phyloP scores from a whole-genome alignment of 2,329 filamentous ascomycete genomes.

The Fusarium cicatricum region DNA sequence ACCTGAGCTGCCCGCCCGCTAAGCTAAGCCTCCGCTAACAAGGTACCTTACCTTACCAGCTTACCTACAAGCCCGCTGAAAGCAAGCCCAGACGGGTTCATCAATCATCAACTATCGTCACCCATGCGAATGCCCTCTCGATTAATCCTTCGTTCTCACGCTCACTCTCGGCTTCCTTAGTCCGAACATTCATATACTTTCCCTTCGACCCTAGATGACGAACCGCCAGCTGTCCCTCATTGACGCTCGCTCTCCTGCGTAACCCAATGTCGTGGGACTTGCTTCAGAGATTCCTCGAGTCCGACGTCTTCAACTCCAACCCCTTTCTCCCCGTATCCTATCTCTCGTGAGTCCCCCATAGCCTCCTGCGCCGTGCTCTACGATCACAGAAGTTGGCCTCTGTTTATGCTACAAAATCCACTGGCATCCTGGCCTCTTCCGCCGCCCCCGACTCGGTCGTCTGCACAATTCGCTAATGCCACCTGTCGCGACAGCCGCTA shows the following conservation, averaged over 20 bases:
- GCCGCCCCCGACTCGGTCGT: slow-evolving; percentile 23
- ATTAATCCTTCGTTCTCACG: slow-evolving; percentile 13
- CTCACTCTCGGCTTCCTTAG: slow-evolving; percentile 3
- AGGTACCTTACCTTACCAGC: no score
- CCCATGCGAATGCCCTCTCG: slow-evolving; percentile 27
- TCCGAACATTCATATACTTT: slow-evolving; percentile 13
- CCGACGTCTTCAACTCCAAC: slow-evolving; percentile 92
- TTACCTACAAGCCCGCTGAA: slow-evolving; percentile 23
- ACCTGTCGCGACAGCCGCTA: slow-evolving; percentile 69
- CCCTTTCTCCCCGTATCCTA: slow-evolving; percentile 89
- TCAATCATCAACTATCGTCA: slow-evolving; percentile 18
- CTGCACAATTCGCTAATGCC: slow-evolving; percentile 37
- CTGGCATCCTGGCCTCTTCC: slow-evolving; percentile 10
- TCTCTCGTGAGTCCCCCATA: slow-evolving; percentile 72
- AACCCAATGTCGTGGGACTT: slow-evolving; percentile 81
- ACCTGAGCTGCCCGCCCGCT: slow-evolving; percentile 9
- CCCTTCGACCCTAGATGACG: slow-evolving; percentile 49
- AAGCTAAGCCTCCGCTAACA: slow-evolving; percentile 25
- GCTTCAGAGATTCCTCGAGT: slow-evolving; percentile 90
- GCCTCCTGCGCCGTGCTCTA: neutral
- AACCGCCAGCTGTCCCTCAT: slow-evolving; percentile 45
- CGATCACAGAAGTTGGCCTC: neutral
- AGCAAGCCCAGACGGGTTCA: slow-evolving; percentile 15
- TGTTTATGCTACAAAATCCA: neutral
- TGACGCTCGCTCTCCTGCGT: slow-evolving; percentile 46